A percentile compares a stretch with the other conserved stretches of the same genome.
phyloP scores from a whole-genome alignment of 140 eudicot genomes.

The Senecio squalidus region DNA sequence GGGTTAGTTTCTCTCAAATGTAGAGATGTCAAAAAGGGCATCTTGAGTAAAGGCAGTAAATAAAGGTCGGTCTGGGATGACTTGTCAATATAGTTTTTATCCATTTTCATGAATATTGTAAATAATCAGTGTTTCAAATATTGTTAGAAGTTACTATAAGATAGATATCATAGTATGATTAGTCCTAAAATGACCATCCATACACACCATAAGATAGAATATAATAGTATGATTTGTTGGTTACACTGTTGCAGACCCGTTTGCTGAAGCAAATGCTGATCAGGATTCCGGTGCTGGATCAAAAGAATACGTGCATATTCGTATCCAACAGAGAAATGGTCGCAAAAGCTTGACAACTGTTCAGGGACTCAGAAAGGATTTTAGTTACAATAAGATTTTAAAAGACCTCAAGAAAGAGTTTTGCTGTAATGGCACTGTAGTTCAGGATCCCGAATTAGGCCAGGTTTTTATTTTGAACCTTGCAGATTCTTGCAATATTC shows the following conservation, averaged over 20 bases:
- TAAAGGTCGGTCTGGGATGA: too few relatives aligned
- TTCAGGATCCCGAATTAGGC: conserved; percentile 72
- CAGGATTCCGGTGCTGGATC: conserved; percentile 67
- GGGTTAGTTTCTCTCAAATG: not conserved
- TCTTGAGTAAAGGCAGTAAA: too few relatives aligned
- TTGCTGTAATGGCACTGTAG: conserved; percentile 76
- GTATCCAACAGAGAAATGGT: conserved; percentile 74
- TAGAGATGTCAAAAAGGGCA: too few relatives aligned
- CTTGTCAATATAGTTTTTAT: too few relatives aligned
- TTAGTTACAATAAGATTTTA: conserved; percentile 68
- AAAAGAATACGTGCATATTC: conserved; percentile 63
- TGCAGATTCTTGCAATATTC: not conserved
- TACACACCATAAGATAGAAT: too few relatives aligned
- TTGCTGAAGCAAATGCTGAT: conserved; percentile 75
- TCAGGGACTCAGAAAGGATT: conserved; percentile 79
- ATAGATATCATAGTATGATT: too few relatives aligned
- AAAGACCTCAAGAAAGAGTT: conserved; percentile 79
- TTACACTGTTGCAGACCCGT: conserved; percentile 40
- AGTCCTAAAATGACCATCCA: too few relatives aligned
- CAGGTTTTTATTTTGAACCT: conserved; percentile 33
- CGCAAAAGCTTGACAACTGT: conserved; percentile 88
- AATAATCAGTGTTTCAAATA: too few relatives aligned
- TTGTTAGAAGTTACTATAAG: too few relatives aligned
- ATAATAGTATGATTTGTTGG: not conserved
- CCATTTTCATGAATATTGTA: too few relatives aligned